Evolutionary conservation across 164 flowering plant species (phyloP), one percentile per base, ranked within the genome.

Genomic region (Annona squamosa): DNA sequence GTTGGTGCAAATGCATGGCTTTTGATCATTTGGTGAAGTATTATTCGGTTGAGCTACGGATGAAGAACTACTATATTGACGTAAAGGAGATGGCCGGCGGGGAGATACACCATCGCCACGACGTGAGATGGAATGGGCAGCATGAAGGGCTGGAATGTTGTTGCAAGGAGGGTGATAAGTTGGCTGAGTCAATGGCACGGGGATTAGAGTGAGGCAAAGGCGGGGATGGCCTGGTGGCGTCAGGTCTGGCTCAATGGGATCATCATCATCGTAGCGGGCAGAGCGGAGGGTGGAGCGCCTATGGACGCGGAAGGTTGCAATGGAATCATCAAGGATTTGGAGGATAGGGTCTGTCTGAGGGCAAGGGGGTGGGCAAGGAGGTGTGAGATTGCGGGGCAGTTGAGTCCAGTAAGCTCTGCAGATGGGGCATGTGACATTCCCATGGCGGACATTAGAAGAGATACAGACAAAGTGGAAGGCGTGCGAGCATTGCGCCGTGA

Each of bases 351-450:
- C 70, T 0, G 72, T 69, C 67, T 82, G 87, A 75, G 63, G 84
- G 81, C 79, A 75, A 26, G 86, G 74, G 47, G 78, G 72, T 4
- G 81, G 67, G 73, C 76, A 73, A 18, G 78, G 86, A 1, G 78
- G 80, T 68, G 82, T 80, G 5, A 85, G 82, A 74, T 81, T 84
- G 70, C 89, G 93, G 4, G 98, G 97, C 0, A 94, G 88, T 67
- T 86, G 97, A 44, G 97, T 91, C 97, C 97, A 94, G 69, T 89
- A 90, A 12, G 97, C 91, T 7, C 97, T 85, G 80, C 97, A 91
- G 10, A 93, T 87, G 61, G 98, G 98, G 79, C 97, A 93, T 37
- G 91, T 90, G n/a, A 91, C 84, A 61, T 85, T 91, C 48, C 97
- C 97, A 74, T 90, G 98, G 74, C 91, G 87, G 63, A 94, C 93